A percentile compares a stretch with the other conserved stretches of the same genome.
These are phyloP conservation scores for Escallonia rubra DNA, from an alignment of 129 eudicot genomes.

Conservation along the genomic window DNA sequence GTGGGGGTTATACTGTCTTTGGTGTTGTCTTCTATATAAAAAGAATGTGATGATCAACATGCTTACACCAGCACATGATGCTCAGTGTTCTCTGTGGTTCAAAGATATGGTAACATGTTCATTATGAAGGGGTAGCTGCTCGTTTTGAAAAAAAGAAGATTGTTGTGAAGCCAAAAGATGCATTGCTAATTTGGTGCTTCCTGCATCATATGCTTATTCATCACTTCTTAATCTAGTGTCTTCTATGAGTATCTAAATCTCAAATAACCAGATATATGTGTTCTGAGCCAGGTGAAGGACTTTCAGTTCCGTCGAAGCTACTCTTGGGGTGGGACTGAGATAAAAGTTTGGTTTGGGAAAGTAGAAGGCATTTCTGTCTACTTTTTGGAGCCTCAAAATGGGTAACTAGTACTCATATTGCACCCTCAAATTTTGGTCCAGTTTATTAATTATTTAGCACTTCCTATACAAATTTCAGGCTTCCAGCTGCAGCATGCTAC, in stretches of 20 bases:
- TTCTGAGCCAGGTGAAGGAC: conserved; percentile 66
- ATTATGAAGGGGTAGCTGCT: background rate
- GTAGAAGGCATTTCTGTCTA: conserved; percentile 92
- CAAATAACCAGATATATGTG: background rate
- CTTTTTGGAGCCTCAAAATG: conserved; percentile 94
- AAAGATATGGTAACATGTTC: background rate
- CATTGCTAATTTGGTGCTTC: background rate
- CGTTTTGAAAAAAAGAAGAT: background rate
- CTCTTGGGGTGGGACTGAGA: conserved; percentile 90
- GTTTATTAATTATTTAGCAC: too few relatives aligned
- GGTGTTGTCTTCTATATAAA: too few relatives aligned
- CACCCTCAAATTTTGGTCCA: background rate
- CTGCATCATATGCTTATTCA: background rate
- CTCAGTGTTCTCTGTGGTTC: background rate
- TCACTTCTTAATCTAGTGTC: background rate
- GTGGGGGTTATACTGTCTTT: too few relatives aligned
- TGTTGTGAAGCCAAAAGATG: background rate
- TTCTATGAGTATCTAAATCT: background rate
- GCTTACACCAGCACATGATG: background rate
- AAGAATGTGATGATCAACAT: too few relatives aligned
- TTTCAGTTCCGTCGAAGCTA: conserved; percentile 69
- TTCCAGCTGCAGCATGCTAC: background rate
- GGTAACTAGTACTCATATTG: conserved; percentile 44
- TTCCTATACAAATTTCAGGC: too few relatives aligned
- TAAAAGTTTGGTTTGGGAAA: conserved; percentile 91